Evolutionary conservation across 2,329 filamentous ascomycete genomes (phyloP).

Genomic region (Iodosphaeria phyllophila): DNA sequence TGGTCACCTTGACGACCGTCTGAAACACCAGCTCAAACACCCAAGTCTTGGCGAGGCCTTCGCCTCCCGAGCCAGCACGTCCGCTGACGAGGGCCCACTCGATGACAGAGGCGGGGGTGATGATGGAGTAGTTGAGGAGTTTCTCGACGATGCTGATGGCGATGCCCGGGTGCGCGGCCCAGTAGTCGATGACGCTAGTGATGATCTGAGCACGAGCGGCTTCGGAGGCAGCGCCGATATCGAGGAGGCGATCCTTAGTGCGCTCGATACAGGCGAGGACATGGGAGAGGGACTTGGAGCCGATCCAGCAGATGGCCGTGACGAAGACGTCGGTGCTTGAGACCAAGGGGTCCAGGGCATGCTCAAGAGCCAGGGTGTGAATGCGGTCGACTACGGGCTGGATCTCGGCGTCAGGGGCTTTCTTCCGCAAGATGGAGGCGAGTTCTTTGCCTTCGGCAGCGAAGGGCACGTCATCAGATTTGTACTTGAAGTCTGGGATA

Average conservation of each 20-base stretch:
- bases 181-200: constrained; percentile 77
- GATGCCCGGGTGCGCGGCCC: constrained; percentile 79
- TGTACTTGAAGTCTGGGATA: constrained; percentile 88
- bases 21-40: constrained; percentile 80
- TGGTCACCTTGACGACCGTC: constrained; percentile 79
- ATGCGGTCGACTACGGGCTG: constrained; percentile 64
- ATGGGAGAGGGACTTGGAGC: constrained; percentile 89
- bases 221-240: constrained; percentile 57
- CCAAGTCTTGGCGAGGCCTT: constrained; percentile 52
- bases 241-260: constrained; percentile 72
- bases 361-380: constrained; percentile 55
- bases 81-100: constrained; percentile 66
- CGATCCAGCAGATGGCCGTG: constrained; percentile 82
- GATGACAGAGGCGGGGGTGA: constrained; percentile 69
- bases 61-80: constrained; percentile 33
- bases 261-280: constrained; percentile 91
- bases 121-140: constrained; percentile 88
- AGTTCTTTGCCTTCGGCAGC: constrained; percentile 70
- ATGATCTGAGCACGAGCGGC: constrained; percentile 75
- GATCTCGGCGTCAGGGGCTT: constrained; percentile 74
- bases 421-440: constrained; percentile 60
- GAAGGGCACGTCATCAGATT: constrained; percentile 58
- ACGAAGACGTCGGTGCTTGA: constrained; percentile 87
- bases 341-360: constrained; percentile 59
- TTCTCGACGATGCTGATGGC: constrained; percentile 91